Evolutionary conservation across 805 yeast species (phyloP).

Genomic region (Tetrapisispora iriomotensis): DNA sequence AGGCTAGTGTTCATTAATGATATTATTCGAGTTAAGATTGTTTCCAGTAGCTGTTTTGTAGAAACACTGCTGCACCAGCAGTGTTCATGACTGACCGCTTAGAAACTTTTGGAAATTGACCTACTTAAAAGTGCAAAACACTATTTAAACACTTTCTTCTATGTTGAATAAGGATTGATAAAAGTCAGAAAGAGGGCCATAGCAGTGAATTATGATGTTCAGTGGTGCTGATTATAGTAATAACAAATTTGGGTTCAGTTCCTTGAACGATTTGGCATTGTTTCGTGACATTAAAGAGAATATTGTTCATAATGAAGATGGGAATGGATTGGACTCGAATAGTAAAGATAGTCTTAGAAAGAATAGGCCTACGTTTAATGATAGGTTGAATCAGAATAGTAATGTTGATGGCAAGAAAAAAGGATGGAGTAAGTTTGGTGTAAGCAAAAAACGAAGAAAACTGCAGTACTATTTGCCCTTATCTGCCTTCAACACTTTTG

Average conservation of each 20-base stretch:
- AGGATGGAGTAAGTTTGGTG: neutral
- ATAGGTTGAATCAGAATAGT: neutral
- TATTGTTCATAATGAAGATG: neutral
- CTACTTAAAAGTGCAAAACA: too few species aligned
- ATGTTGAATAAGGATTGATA: too few species aligned
- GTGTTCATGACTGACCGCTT: too few species aligned
- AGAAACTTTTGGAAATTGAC: too few species aligned
- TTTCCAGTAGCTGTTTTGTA: too few species aligned
- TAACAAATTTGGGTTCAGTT: neutral
- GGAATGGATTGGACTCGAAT: neutral
- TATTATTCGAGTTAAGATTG: too few species aligned
- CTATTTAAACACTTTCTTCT: too few species aligned
- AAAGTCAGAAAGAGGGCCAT: too few species aligned
- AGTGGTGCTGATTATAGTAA: neutral
- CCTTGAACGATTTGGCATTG: conserved; percentile 12
- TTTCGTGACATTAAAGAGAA: conserved; percentile 15
- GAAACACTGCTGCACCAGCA: too few species aligned
- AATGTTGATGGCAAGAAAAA: neutral
- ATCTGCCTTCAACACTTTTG: conserved; percentile 19
- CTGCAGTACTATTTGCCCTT: conserved; percentile 6
- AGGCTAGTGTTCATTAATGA: too few species aligned
- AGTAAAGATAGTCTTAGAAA: neutral
- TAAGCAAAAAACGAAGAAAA: neutral
- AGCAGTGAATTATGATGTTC: too few species aligned
- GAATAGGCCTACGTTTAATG: neutral